Conservation (phyloP, 2,329 filamentous ascomycete species). For the Venturia pyrina region DNA sequence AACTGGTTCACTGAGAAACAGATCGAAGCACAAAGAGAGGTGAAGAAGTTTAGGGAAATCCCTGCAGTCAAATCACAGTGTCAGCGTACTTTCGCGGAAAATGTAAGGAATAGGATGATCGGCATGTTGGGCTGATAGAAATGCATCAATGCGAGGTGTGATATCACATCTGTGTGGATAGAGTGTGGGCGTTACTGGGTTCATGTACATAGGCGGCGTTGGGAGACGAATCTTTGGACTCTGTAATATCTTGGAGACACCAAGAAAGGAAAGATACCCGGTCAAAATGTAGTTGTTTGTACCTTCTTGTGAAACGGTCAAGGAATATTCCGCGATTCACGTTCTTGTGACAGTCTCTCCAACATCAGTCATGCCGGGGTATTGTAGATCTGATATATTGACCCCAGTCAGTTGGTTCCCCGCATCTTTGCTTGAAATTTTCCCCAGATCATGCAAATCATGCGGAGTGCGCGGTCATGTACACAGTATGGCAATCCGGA, state of each 20-base stretch:
- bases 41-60: not conserved
- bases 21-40: constrained; percentile 22
- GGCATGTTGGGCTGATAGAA: not conserved
- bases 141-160: not conserved
- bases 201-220: not conserved
- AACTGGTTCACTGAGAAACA: constrained; percentile 28
- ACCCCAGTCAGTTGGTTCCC: no score
- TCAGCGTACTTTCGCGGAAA: not conserved
- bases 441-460: no score
- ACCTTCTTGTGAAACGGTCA: no score
- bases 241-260: not conserved
- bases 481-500: no score
- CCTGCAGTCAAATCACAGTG: not conserved
- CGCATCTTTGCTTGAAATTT: no score
- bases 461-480: no score
- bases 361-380: no score
- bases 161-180: not conserved
- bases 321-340: no score
- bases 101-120: not conserved
- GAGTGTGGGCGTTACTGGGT: not conserved
- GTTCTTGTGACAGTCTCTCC: no score
- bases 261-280: not conserved
- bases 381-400: no score
- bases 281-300: not conserved
- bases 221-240: no score